These are phyloP conservation scores for Fusarium illudens DNA, from an alignment of 2,329 filamentous ascomycete species.

Conservation along the genomic window DNA sequence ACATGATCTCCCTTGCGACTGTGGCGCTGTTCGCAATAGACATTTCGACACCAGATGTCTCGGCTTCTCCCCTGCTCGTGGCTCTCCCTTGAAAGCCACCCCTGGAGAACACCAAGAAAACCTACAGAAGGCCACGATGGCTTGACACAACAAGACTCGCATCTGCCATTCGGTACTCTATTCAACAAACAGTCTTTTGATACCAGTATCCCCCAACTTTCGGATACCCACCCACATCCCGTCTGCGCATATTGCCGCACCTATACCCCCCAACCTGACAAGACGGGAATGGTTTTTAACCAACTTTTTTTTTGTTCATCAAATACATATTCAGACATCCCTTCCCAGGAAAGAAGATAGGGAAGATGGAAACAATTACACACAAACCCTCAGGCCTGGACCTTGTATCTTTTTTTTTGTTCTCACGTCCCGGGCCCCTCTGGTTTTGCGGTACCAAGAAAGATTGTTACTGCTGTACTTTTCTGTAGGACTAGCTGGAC, in stretches of 20 bases:
- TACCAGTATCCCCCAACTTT: conserved; percentile 36
- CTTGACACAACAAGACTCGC: conserved; percentile 14
- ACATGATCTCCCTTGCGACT: conserved; percentile 20
- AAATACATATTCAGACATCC: conserved; percentile 35
- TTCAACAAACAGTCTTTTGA: conserved; percentile 37
- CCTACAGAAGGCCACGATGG: conserved; percentile 16
- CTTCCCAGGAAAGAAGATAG: conserved; percentile 15
- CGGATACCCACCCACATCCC: conserved; percentile 33
- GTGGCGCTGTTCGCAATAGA: conserved; percentile 33
- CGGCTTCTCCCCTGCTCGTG: conserved; percentile 18
- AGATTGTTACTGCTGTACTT: conserved; percentile 39
- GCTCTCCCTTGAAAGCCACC: conserved; percentile 7
- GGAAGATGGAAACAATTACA: conserved; percentile 34
- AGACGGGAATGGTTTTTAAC: conserved; percentile 21
- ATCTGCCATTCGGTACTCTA: conserved; percentile 32
- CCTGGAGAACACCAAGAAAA: conserved; percentile 10
- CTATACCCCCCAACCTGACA: conserved; percentile 39
- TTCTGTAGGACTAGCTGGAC: conserved; percentile 42
- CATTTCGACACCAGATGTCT: conserved; percentile 36
- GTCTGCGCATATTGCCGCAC: conserved; percentile 40
- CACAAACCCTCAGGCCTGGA: conserved; percentile 34
- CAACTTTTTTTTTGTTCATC: conserved; percentile 36
- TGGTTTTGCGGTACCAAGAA: conserved; percentile 37
- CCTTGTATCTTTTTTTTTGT: conserved; percentile 24
- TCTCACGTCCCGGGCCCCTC: conserved; percentile 25